Base-by-base conservation (phyloP, 1,139 yeast species). In the Entelexis sorbosivorans region DNA sequence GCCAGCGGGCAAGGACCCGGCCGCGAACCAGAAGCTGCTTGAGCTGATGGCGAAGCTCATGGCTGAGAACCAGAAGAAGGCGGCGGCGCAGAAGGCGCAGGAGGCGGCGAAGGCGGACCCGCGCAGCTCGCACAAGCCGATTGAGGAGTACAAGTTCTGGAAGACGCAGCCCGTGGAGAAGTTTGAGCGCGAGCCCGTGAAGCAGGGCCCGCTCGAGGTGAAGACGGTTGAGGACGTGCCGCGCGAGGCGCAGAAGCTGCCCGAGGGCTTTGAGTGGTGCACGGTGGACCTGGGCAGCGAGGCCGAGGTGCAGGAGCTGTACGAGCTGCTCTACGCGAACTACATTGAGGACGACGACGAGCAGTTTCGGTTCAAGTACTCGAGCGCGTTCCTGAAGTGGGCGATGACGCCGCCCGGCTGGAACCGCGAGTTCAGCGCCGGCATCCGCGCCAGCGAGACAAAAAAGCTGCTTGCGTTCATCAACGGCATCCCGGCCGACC, bases 61-160 rank as follows among this genome's bases (percentile, higher is more conserved):
- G 52, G 72, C 72, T 49, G 64, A 76, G 51, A 62, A 75, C 54
- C 70, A 73, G 62, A 33, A 32, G 16, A 20, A 26, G 31, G 39
- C 40, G 8, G 44, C 44, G 6, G 34, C 29, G 17, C 17, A 9
- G 35, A 16, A 29, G 16, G 34, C 33, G 33, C 11, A 8, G 16
- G 47, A 48, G 40, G 38, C 36, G 5, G 64, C 61, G 53, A 55
- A 63, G 38, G 57, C 64, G 39, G 45, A 44, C 14, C 32, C 44
- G 9, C 48, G 29, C 20, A 39, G 42, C n/a, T 22, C 51, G 51
- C 59, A 52, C 59, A 83, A 82, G 63, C 78, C 81, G 34, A 87
- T 89, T 88, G 80, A 85, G 51, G 95, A 88, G 63, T 87, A 89
- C 72, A 87, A 86, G 69, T 91, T 91, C 69, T 91, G 99, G 99